These are phyloP conservation scores for Leccinum cinnamomeum DNA, from an alignment of 1,284 basidiomycete genomes.

Conservation along the genomic window DNA sequence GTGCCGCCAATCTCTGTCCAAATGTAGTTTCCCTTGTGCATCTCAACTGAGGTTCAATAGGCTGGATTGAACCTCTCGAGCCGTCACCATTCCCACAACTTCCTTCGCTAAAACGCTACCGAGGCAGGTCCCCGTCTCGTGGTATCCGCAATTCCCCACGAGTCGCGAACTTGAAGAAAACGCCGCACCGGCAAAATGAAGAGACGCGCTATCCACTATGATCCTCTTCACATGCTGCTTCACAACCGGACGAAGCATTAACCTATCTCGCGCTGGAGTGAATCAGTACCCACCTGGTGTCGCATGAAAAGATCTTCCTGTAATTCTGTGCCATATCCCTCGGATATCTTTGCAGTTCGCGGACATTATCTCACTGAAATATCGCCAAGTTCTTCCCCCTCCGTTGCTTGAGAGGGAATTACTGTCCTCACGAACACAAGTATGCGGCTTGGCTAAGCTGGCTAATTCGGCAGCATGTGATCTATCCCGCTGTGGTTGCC, in stretches of 20 bases:
- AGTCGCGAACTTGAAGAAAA: background rate
- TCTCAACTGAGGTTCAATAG: background rate
- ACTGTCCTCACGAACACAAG: background rate
- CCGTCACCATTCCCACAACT: background rate
- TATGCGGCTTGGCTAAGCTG: background rate
- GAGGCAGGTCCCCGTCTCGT: background rate
- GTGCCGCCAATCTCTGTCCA: background rate
- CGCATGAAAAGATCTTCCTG: background rate
- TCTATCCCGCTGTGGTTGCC: slow-evolving; percentile 24
- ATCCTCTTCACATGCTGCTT: background rate
- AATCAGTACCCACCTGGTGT: background rate
- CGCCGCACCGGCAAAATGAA: background rate
- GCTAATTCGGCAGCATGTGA: slow-evolving; percentile 20
- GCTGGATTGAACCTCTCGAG: background rate
- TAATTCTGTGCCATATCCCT: no score
- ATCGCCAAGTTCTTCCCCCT: no score
- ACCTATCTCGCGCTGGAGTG: background rate
- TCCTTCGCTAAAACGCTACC: background rate
- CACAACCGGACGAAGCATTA: background rate
- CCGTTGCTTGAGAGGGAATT: background rate
- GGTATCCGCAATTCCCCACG: background rate
- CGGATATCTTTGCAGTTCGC: no score
- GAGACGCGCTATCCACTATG: background rate
- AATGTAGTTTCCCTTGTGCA: background rate
- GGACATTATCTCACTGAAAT: background rate